Evolutionary conservation across 768 basidiomycete species (phyloP).

Genomic region (Mycena indigotica): DNA sequence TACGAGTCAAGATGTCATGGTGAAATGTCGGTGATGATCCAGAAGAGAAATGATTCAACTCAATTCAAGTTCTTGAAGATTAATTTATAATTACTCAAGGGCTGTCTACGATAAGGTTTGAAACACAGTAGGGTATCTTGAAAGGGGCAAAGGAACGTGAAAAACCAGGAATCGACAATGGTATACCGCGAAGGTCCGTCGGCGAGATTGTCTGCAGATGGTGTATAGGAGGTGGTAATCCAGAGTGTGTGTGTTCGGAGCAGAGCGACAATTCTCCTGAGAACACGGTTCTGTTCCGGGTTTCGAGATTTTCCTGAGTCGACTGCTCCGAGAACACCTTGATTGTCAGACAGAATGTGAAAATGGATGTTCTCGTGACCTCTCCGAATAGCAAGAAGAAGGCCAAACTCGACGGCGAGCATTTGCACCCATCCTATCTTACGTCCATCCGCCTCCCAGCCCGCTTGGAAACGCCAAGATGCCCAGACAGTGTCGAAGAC

Average conservation of each 20-base stretch:
- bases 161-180: background rate
- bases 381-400: constrained; percentile 26
- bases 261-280: constrained; percentile 26
- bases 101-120: background rate
- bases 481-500: no score
- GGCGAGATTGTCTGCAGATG: constrained; percentile 23
- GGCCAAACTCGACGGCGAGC: no score
- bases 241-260: constrained; percentile 26
- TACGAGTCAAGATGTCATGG: no score
- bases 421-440: constrained; percentile 44
- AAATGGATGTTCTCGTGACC: constrained; percentile 28
- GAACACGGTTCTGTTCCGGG: constrained; percentile 29
- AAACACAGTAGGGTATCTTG: background rate
- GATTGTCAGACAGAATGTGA: constrained; percentile 30
- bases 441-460: constrained; percentile 29
- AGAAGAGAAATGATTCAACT: no score
- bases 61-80: no score
- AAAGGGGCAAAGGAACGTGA: background rate
- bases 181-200: constrained; percentile 19
- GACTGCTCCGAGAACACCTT: constrained; percentile 33
- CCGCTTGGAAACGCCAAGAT: constrained; percentile 32
- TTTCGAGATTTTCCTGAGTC: constrained; percentile 28
- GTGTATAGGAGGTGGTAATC: constrained; percentile 29
- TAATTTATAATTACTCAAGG: background rate
- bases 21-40: no score